phyloP scores from a whole-genome alignment of 225 moss, liverwort and hornwort genomes.

The Marchantia polymorpha region DNA sequence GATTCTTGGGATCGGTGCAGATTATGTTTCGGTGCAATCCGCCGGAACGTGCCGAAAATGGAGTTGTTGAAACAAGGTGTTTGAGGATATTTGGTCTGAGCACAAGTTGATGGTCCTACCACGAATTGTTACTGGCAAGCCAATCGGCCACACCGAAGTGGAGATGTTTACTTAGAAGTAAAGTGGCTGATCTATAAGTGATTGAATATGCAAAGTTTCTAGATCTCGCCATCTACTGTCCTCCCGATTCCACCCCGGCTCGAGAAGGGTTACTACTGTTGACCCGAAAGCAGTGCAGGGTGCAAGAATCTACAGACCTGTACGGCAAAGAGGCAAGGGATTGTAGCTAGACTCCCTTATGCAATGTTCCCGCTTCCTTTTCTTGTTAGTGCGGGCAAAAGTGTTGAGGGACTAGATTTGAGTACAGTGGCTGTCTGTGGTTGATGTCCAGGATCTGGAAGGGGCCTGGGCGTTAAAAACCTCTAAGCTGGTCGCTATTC shows the following conservation, averaged over 20 bases:
- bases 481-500: too few species aligned
- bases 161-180: not conserved
- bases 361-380: not conserved
- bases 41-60: constrained; percentile 19
- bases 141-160: not conserved
- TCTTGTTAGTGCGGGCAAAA: not conserved
- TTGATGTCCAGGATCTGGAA: not conserved
- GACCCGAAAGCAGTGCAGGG: not conserved
- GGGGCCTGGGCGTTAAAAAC: not conserved
- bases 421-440: not conserved
- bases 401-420: not conserved
- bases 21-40: constrained; percentile 6
- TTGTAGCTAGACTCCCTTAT: not conserved
- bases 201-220: not conserved
- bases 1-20: not conserved
- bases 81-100: constrained; percentile 9
- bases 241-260: not conserved
- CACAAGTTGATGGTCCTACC: not conserved
- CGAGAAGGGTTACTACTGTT: not conserved
- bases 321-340: not conserved
- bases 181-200: not conserved
- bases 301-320: not conserved
- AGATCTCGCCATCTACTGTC: not conserved
- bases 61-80: not conserved
- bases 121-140: not conserved